Percentiles rank a stretch among this genome's conserved stretches.
Conservation (phyloP, 1,284 basidiomycete genomes). For the Vanrija sp. region DNA sequence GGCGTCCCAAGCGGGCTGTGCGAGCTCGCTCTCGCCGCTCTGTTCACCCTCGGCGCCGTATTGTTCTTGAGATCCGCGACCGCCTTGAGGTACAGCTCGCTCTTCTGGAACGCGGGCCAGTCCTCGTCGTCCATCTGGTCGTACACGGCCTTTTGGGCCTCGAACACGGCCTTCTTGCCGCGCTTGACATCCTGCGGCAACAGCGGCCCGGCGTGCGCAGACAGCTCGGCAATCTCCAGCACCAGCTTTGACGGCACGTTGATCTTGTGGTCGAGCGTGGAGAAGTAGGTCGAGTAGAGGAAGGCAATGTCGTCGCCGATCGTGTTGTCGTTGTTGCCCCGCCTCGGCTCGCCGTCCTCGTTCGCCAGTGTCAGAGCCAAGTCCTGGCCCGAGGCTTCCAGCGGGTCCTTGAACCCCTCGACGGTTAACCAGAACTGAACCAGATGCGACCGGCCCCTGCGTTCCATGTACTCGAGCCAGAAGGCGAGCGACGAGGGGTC, state of each 20-base stretch:
- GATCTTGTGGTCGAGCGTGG: conserved; percentile 39
- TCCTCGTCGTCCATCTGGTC: conserved; percentile 86
- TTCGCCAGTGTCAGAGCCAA: conserved; percentile 14
- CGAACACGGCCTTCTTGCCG: conserved; percentile 57
- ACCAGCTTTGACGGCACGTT: conserved; percentile 18
- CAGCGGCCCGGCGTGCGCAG: conserved; percentile 6
- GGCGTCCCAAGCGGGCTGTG: not conserved
- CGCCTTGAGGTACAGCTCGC: conserved; percentile 86
- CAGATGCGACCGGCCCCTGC: conserved; percentile 72
- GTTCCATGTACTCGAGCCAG: conserved; percentile 97
- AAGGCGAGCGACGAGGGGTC: conserved; percentile 88
- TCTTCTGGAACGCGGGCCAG: conserved; percentile 78
- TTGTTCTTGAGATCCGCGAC: conserved; percentile 59
- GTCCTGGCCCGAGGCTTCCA: conserved; percentile 67
- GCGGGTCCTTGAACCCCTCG: conserved; percentile 92
- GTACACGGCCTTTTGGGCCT: conserved; percentile 79
- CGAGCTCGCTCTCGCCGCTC: not conserved
- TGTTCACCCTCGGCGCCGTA: not conserved
- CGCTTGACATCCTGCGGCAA: conserved; percentile 14
- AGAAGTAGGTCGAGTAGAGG: conserved; percentile 80
- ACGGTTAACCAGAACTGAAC: conserved; percentile 97
- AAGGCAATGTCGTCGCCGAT: conserved; percentile 72
- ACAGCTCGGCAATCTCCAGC: conserved; percentile 20
- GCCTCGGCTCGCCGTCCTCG: not conserved
- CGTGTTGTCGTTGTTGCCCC: conserved; percentile 13